phyloP scores from a whole-genome alignment of 2,329 filamentous ascomycete species.

The Xylariomycetidae sp. region DNA sequence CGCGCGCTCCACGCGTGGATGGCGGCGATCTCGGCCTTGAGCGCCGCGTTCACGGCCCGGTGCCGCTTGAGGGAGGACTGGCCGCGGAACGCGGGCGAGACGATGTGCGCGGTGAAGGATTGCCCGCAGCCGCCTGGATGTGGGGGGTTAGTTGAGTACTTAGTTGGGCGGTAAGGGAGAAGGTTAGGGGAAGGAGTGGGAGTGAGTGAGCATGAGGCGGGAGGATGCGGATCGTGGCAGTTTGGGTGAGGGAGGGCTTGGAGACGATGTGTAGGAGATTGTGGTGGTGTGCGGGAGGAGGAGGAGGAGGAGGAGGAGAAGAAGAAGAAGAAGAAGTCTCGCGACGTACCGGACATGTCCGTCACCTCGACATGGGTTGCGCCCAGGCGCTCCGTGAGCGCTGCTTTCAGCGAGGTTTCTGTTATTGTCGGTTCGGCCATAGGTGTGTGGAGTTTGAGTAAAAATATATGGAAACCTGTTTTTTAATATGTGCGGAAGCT shows the following conservation, averaged over 20 bases:
- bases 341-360: conserved; percentile 76
- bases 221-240: not conserved
- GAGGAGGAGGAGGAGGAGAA: conserved; percentile 8
- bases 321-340: conserved; percentile 3
- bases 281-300: too few relatives aligned
- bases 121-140: conserved; percentile 54
- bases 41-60: conserved; percentile 73
- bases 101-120: conserved; percentile 53
- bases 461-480: too few relatives aligned
- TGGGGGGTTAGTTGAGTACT: conserved; percentile 1
- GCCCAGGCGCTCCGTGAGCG: conserved; percentile 62
- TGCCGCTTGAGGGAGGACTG: conserved; percentile 78
- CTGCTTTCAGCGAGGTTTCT: conserved; percentile 61
- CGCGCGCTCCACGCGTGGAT: conserved; percentile 96
- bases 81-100: conserved; percentile 62
- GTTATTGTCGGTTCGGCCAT: conserved; percentile 62
- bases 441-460: not conserved
- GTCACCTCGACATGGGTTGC: conserved; percentile 80
- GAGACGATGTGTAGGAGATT: too few relatives aligned
- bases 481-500: too few relatives aligned
- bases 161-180: not conserved
- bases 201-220: conserved; percentile 6
- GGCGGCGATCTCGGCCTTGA: conserved; percentile 81
- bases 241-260: conserved; percentile 2
- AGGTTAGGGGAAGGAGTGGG: not conserved